phyloP scores from a whole-genome alignment of 257 asterid genomes.

The Datura wrightii region DNA sequence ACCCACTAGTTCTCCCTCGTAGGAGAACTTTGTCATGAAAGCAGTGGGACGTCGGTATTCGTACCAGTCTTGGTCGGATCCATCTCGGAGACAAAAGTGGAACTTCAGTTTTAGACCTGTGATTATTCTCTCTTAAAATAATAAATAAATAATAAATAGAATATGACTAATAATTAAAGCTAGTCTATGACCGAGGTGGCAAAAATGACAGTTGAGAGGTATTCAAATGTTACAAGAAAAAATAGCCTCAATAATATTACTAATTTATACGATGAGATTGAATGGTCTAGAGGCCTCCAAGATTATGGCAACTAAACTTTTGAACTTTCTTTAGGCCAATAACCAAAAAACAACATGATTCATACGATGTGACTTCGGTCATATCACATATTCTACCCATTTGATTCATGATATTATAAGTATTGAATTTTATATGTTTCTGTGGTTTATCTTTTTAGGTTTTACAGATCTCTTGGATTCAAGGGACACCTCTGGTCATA shows the following conservation, averaged over 20 bases:
- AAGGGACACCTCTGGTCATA: background rate
- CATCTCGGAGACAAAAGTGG: conserved; percentile 41
- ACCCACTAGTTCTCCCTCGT: conserved; percentile 42
- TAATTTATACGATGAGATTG: background rate
- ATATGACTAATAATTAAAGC: background rate
- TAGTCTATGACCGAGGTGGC: background rate
- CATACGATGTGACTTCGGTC: background rate
- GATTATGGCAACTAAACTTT: background rate
- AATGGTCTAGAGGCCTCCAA: background rate
- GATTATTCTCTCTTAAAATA: background rate
- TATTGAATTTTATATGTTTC: background rate
- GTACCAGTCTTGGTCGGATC: conserved; percentile 52
- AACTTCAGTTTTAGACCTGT: background rate
- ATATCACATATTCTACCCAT: background rate
- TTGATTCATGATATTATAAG: background rate
- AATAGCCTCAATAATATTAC: background rate
- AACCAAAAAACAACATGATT: background rate
- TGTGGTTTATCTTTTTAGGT: background rate
- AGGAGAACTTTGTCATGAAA: conserved; percentile 40
- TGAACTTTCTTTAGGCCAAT: background rate
- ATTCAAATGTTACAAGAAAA: conserved; percentile 18
- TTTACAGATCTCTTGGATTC: background rate
- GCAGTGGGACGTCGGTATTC: conserved; percentile 69
- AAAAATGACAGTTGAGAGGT: conserved; percentile 3
- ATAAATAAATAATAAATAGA: background rate